Percentiles rank a stretch among this genome's conserved stretches.
Evolutionary conservation across 768 basidiomycete genomes (phyloP).

Genomic region (Lanmaoa pseudosensibilis): DNA sequence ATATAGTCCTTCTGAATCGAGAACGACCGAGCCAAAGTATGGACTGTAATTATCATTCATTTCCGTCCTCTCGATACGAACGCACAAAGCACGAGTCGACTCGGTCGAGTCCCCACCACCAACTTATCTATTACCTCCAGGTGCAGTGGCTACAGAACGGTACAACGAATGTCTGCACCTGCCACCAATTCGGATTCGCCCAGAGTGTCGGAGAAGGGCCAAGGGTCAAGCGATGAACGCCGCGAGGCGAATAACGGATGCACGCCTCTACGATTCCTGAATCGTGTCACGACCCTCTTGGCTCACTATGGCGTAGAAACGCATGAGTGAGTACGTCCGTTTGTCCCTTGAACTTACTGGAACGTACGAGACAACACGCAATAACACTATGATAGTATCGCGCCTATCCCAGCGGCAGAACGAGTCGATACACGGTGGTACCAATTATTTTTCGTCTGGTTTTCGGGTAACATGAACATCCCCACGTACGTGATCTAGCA

Average conservation of each 20-base stretch:
- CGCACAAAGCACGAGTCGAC: too few relatives aligned
- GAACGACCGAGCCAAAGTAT: too few relatives aligned
- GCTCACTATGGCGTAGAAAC: constrained; percentile 41
- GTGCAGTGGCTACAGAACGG: too few relatives aligned
- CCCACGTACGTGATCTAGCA: constrained; percentile 34
- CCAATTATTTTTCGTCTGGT: constrained; percentile 54
- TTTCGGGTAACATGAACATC: constrained; percentile 47
- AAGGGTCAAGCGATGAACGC: not conserved
- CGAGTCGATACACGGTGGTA: constrained; percentile 43
- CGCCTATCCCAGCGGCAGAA: constrained; percentile 37
- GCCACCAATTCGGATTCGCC: too few relatives aligned
- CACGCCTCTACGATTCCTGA: constrained; percentile 14
- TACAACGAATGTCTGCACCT: too few relatives aligned
- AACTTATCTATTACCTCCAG: too few relatives aligned
- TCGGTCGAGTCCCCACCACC: too few relatives aligned
- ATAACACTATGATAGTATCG: constrained; percentile 38
- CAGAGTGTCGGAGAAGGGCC: constrained; percentile 5
- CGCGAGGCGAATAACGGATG: not conserved
- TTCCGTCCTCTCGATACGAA: too few relatives aligned
- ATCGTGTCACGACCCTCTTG: constrained; percentile 30
- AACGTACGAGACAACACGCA: too few relatives aligned
- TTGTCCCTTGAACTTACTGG: not conserved
- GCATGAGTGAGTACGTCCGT: constrained; percentile 34
- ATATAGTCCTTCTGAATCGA: too few relatives aligned
- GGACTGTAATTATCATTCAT: too few relatives aligned